Conservation (phyloP, 2,329 filamentous ascomycete genomes). For the Trichoderma koningii region DNA sequence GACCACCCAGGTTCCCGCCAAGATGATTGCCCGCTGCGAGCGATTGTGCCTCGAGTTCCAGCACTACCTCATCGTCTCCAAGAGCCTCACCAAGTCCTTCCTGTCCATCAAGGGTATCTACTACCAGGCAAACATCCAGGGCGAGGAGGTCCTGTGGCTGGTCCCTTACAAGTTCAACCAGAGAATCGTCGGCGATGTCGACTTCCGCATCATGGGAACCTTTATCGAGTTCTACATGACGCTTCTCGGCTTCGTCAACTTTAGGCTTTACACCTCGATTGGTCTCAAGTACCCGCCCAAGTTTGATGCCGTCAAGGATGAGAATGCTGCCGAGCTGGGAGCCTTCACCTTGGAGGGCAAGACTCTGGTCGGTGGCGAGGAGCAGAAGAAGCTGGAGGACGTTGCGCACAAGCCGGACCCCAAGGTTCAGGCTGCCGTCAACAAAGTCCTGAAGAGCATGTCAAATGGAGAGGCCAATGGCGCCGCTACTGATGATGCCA, state of each 20-base stretch:
- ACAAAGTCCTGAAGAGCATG: slow-evolving; percentile 63
- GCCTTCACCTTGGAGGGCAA: slow-evolving; percentile 85
- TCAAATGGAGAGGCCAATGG: slow-evolving; percentile 38
- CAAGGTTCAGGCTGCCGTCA: slow-evolving; percentile 64
- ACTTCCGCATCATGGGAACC: slow-evolving; percentile 98
- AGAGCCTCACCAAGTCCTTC: slow-evolving; percentile 93
- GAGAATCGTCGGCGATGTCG: slow-evolving; percentile 86
- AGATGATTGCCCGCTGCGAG: slow-evolving; percentile 95
- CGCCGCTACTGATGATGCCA: slow-evolving; percentile 41
- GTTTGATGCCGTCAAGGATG: slow-evolving; percentile 84
- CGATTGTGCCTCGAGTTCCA: slow-evolving; percentile 93
- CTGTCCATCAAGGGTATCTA: slow-evolving; percentile 99
- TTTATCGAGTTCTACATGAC: slow-evolving; percentile 99
- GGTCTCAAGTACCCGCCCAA: slow-evolving; percentile 95
- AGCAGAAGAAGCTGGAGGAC: slow-evolving; percentile 54
- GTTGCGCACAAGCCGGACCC: slow-evolving; percentile 58
- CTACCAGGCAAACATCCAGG: slow-evolving; percentile 96
- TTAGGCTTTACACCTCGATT: slow-evolving; percentile 85
- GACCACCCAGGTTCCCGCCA: slow-evolving; percentile 83
- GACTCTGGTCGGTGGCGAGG: slow-evolving; percentile 59
- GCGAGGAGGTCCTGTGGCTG: slow-evolving; percentile 95
- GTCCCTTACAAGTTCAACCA: slow-evolving; percentile 99
- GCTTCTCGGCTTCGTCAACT: slow-evolving; percentile 93
- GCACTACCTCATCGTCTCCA: slow-evolving; percentile 92
- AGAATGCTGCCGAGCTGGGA: slow-evolving; percentile 83